phyloP scores from a whole-genome alignment of 768 basidiomycete genomes.

The Mycena rosella region DNA sequence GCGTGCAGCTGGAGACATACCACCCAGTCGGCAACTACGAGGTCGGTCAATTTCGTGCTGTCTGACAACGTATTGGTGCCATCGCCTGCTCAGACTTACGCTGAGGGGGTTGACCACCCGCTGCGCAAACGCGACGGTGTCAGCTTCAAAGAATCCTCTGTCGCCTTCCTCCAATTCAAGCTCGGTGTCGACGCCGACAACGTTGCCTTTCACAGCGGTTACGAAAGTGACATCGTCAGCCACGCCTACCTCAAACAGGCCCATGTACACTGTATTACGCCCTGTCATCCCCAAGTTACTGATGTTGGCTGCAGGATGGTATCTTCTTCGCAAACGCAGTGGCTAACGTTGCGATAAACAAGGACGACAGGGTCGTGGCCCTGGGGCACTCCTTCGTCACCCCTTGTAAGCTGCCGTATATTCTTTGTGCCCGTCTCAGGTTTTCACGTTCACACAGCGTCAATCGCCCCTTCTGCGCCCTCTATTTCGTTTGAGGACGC shows the following conservation, averaged over 20 bases:
- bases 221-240: slow-evolving; percentile 31
- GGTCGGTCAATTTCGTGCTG: slow-evolving; percentile 36
- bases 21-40: slow-evolving; percentile 53
- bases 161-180: slow-evolving; percentile 36
- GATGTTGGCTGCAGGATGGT: slow-evolving; percentile 42
- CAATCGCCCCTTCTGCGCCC: neutral
- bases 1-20: slow-evolving; percentile 49
- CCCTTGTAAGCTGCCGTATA: slow-evolving; percentile 36
- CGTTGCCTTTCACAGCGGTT: slow-evolving; percentile 41
- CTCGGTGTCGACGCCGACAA: slow-evolving; percentile 26
- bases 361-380: slow-evolving; percentile 35
- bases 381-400: slow-evolving; percentile 36
- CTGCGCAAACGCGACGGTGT: slow-evolving; percentile 35
- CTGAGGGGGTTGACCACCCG: slow-evolving; percentile 43
- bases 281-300: too few relatives aligned
- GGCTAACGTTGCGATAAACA: slow-evolving; percentile 38
- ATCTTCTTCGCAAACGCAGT: slow-evolving; percentile 48
- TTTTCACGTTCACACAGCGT: too few relatives aligned
- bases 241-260: slow-evolving; percentile 49
- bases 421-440: neutral
- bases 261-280: slow-evolving; percentile 46
- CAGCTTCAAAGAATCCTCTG: slow-evolving; percentile 44
- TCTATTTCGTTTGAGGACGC: neutral
- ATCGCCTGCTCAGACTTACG: slow-evolving; percentile 39
- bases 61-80: neutral